phyloP scores from a whole-genome alignment of 768 basidiomycete genomes.

The Boletus pseudopeckii region DNA sequence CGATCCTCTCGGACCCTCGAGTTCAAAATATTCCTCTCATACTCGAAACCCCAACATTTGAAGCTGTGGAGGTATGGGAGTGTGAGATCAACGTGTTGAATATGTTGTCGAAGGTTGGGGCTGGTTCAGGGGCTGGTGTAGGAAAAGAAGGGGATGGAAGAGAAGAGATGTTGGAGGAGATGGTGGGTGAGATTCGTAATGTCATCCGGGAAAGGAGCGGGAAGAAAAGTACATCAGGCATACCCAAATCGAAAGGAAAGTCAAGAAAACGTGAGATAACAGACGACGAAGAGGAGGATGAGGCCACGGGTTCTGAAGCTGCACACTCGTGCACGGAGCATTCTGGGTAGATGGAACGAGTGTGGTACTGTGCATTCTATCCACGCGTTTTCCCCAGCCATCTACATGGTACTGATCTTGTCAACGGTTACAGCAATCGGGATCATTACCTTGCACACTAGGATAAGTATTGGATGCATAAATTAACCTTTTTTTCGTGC shows the following conservation, averaged over 20 bases:
- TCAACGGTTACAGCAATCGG: background rate
- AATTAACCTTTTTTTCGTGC: background rate
- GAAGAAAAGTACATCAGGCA: background rate
- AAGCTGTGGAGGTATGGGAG: slow-evolving; percentile 66
- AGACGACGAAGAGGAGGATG: slow-evolving; percentile 8
- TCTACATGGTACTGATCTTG: slow-evolving; percentile 1
- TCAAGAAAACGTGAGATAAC: slow-evolving; percentile 5
- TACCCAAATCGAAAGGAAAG: slow-evolving; percentile 1
- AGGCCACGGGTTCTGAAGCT: slow-evolving; percentile 1
- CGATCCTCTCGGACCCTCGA: slow-evolving; percentile 66
- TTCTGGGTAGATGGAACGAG: background rate
- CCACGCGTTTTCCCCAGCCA: background rate
- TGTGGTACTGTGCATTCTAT: background rate
- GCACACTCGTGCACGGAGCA: slow-evolving; percentile 2
- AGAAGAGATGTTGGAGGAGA: slow-evolving; percentile 2
- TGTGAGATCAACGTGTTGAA: slow-evolving; percentile 67
- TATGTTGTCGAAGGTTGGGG: slow-evolving; percentile 29
- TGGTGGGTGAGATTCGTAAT: slow-evolving; percentile 11
- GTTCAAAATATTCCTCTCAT: slow-evolving; percentile 72
- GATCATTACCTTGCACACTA: background rate
- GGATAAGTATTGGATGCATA: background rate
- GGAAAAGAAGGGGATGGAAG: background rate
- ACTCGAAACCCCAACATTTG: slow-evolving; percentile 77
- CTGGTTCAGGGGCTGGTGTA: background rate
- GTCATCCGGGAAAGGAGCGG: slow-evolving; percentile 5